Conservation (phyloP, 2,329 filamentous ascomycete species). For the Pyrenophora seminiperda region DNA sequence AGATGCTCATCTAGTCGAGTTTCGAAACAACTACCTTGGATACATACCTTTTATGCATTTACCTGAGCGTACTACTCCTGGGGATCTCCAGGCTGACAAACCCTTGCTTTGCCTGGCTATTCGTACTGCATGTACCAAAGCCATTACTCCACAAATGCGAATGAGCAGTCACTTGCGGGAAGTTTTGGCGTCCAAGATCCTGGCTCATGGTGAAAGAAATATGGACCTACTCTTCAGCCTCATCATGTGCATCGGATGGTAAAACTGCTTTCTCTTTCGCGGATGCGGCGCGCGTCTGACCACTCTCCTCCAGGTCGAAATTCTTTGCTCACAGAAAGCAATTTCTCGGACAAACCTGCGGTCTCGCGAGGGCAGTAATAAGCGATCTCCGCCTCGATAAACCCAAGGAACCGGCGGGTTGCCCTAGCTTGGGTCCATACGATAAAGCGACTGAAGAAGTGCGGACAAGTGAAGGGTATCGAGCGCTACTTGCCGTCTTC, state of each 20-base stretch:
- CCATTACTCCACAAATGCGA: slow-evolving; percentile 13
- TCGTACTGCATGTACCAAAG: slow-evolving; percentile 23
- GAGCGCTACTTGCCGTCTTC: slow-evolving; percentile 58
- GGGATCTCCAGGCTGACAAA: slow-evolving; percentile 11
- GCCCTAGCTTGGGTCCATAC: slow-evolving; percentile 9
- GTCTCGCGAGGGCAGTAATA: slow-evolving; percentile 22
- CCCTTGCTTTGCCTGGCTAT: slow-evolving; percentile 25
- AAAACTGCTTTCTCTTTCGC: background rate
- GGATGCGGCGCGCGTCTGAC: background rate
- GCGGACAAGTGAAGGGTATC: slow-evolving; percentile 57
- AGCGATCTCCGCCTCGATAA: slow-evolving; percentile 30
- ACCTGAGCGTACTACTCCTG: slow-evolving; percentile 8
- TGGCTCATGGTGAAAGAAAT: slow-evolving; percentile 31
- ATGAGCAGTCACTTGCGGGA: slow-evolving; percentile 25
- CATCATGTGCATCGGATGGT: slow-evolving; percentile 30
- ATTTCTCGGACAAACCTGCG: slow-evolving; percentile 22
- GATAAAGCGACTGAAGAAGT: slow-evolving; percentile 2
- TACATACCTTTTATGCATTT: slow-evolving; percentile 23
- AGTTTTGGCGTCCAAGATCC: slow-evolving; percentile 22
- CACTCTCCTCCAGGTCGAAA: slow-evolving; percentile 13
- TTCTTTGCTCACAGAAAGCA: slow-evolving; percentile 26
- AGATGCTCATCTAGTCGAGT: slow-evolving; percentile 12
- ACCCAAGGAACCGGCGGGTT: slow-evolving; percentile 11
- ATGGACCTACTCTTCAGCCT: slow-evolving; percentile 29
- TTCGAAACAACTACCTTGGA: slow-evolving; percentile 15